Evolutionary conservation across 257 asterid species (phyloP), one percentile per base, ranked within the genome.

Genomic region (Misopates orontium): DNA sequence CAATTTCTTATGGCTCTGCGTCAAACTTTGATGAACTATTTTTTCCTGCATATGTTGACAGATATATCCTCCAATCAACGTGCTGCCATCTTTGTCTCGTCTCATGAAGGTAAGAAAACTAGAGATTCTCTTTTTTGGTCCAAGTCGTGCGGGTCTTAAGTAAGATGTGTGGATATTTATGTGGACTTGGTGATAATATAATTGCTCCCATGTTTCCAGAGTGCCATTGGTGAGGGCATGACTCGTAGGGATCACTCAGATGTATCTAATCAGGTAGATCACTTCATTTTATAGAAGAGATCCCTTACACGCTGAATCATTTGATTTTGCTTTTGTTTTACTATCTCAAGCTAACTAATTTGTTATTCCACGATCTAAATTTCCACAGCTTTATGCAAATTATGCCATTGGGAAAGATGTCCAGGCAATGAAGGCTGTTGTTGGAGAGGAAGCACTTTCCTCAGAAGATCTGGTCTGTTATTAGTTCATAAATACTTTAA

Each of bases 141-240:
- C 47, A 17, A 44, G 39, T 15, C 36, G 40, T 39, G 23, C 24
- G 32, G 21, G 42, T 23, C 13, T 18, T 21, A 10, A 28, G 20
- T 42, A 23, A 14, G 51, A 51, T 25, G 57, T 31, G 45, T 41
- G n/a, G 45, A 12, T 58, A 36, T 40, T n/a, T 47, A 67, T 36
- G 54, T 21, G 42, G 42, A 4, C 48, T 17, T 31, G 18, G 13
- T 36, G 42, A 40, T 63, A 54, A 55, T 60, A 54, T 61, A 62
- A 55, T 28, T 24, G 53, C 67, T 62, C 60, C 39, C 4, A 36
- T 53, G 64, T 64, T 69, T 76, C 72, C 88, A 93, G 97, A 93
- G 97, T 83, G 97, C 97, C 77, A 93, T 93, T 73, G 98, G 98
- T 64, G 97, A 93, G 83, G 98, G 98, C 71, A 92, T 92, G 98